A percentile compares a stretch with the other conserved stretches of the same genome.
Evolutionary conservation across 2,329 filamentous ascomycete species (phyloP).

Genomic region (Neonectria sp.): DNA sequence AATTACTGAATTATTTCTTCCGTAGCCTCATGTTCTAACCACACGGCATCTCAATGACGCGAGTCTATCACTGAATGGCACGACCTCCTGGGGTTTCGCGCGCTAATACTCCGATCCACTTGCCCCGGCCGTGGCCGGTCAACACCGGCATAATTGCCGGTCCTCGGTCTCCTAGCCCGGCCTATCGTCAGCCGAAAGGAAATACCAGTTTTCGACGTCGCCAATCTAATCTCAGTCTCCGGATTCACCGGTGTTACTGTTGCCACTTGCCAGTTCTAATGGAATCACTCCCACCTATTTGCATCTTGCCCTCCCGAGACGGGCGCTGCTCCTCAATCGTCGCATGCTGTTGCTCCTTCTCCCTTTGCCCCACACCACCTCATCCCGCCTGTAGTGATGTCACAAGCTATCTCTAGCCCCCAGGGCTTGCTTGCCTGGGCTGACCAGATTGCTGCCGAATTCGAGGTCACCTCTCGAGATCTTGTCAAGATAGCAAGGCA

Average conservation of each 20-base stretch:
- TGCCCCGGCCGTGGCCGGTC: not conserved
- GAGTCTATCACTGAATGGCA: no score
- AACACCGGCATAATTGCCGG: not conserved
- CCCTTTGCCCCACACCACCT: conserved; percentile 10
- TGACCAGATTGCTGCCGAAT: conserved; percentile 12
- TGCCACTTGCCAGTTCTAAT: not conserved
- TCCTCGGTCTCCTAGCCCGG: not conserved
- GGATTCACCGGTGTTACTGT: not conserved
- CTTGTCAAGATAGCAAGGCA: conserved; percentile 16
- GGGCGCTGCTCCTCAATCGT: conserved; percentile 1
- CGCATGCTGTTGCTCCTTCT: conserved; percentile 9
- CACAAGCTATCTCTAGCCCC: conserved; percentile 5
- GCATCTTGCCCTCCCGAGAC: not conserved
- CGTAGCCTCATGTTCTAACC: no score
- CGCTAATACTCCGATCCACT: not conserved
- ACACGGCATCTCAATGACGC: no score
- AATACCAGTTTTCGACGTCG: not conserved
- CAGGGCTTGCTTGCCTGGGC: conserved; percentile 12
- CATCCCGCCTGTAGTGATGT: conserved; percentile 3
- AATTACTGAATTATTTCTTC: no score
- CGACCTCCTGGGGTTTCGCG: no score
- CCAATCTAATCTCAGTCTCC: not conserved
- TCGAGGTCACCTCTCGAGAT: conserved; percentile 9
- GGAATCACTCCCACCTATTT: conserved; percentile 1
- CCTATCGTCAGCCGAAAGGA: not conserved